Percentiles rank a stretch among this genome's conserved stretches.
Evolutionary conservation across 2,329 filamentous ascomycete species (phyloP).

Genomic region (Fusarium brachygibbosum): DNA sequence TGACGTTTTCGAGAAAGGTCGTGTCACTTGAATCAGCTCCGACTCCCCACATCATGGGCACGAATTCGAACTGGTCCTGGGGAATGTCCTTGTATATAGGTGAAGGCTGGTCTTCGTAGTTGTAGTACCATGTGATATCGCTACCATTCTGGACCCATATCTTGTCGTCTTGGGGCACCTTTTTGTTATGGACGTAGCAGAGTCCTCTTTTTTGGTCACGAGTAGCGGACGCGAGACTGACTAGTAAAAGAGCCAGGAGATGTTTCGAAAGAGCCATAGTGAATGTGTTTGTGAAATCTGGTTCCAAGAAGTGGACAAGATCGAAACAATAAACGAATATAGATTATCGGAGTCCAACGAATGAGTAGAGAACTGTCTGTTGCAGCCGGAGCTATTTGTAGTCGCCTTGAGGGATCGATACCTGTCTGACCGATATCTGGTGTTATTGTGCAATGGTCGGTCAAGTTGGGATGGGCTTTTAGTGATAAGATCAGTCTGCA

Average conservation of each 20-base stretch:
- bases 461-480: background rate
- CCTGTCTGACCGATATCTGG: background rate
- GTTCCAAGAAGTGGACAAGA: background rate
- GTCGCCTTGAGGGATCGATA: background rate
- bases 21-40: conserved; percentile 63
- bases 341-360: background rate
- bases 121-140: conserved; percentile 87
- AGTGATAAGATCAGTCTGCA: background rate
- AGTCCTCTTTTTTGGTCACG: conserved; percentile 76
- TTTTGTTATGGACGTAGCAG: conserved; percentile 71
- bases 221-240: conserved; percentile 47
- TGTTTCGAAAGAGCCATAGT: conserved; percentile 28
- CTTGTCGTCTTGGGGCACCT: conserved; percentile 71
- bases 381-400: background rate
- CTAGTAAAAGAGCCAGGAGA: conserved; percentile 41
- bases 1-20: conserved; percentile 72
- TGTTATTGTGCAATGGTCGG: background rate
- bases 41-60: conserved; percentile 84
- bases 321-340: background rate
- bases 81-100: conserved; percentile 61
- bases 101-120: conserved; percentile 74
- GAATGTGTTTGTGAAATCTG: background rate
- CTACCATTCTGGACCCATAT: conserved; percentile 71
- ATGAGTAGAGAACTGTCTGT: background rate
- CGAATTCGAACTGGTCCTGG: conserved; percentile 75